Base-by-base conservation (phyloP, 164 flowering plant genomes). In the Euptelea pleiosperma region DNA sequence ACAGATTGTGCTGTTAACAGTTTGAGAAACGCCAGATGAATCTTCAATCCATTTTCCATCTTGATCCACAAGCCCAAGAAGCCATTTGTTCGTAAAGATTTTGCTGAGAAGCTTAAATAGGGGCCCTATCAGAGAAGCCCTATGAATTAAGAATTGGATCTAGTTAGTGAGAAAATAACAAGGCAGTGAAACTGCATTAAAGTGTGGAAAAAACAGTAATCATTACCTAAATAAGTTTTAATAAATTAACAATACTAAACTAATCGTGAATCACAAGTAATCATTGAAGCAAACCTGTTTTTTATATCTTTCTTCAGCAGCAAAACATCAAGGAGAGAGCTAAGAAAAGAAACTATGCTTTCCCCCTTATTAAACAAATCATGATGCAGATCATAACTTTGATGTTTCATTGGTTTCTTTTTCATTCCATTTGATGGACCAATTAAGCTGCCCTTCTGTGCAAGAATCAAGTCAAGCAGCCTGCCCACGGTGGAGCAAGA, bases 251-350 rank as follows among this genome's bases (percentile, higher is more conserved):
- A 14, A 40, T 6, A 8, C 25, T 21, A 36, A 22, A 40, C 33
- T 9, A 19, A 58, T 52, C 16, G 25, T 28, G 18, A 35, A 14
- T 29, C 34, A 40, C 18, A 29, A 43, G 21, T 19, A 54, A 21
- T 34, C 3, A 31, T 19, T 21, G 7, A 55, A 58, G 29, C 70
- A 56, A 16, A 87, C 95, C 95, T 85, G 82, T 74, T 71, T 21
- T 64, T 69, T 6, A 90, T 76, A 65, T 84, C 78, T 66, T 82
- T 93, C 79, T 93, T 93, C 70, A 86, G 71, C 1, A 86, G 75
- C 71, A 93, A 63, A 18, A 87, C 65, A 72, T 93, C 98, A 66
- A 93, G 86, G 29, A 93, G 78, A n/a, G 96, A 81, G 65, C 82
- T 69, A 21, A 88, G 66, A 25, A 79, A 75, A 60, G 65, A 47